A percentile compares a stretch with the other conserved stretches of the same genome.
These are phyloP conservation scores for Sphagnum tenellum DNA, from an alignment of 225 moss, liverwort and hornwort species.

Conservation along the genomic window DNA sequence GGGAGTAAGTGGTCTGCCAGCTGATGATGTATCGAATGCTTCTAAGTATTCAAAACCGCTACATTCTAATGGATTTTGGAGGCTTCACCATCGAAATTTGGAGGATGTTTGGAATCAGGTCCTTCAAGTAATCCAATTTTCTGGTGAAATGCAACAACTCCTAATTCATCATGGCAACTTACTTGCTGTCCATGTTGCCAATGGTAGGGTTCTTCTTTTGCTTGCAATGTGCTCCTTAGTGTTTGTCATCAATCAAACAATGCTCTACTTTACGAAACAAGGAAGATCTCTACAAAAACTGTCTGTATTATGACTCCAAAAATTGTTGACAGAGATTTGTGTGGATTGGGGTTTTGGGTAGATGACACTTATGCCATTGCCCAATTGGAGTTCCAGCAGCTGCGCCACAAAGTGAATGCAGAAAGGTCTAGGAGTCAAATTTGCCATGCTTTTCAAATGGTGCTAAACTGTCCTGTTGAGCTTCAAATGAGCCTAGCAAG, in stretches of 20 bases:
- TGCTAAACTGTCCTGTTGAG: conserved; percentile 74
- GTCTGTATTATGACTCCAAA: no score
- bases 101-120: conserved; percentile 69
- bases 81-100: conserved; percentile 40
- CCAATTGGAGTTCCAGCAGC: conserved; percentile 66
- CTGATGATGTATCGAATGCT: background rate
- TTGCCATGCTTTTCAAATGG: conserved; percentile 78
- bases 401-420: conserved; percentile 77
- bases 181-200: conserved; percentile 25
- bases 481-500: conserved; percentile 55
- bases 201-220: conserved; percentile 10
- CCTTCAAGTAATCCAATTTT: conserved; percentile 36
- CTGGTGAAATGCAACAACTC: conserved; percentile 55
- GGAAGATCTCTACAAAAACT: no score
- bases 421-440: conserved; percentile 80
- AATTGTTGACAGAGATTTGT: no score
- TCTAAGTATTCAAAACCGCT: no score
- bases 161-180: conserved; percentile 64
- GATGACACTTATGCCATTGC: conserved; percentile 63
- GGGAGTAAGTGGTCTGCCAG: conserved; percentile 5
- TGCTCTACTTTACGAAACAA: background rate
- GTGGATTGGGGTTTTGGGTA: background rate
- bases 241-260: background rate
- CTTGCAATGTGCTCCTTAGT: background rate
- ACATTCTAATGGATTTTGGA: conserved; percentile 19